Base-by-base conservation (phyloP, 2,329 filamentous ascomycete genomes). In the Nigrospora oryzae region DNA sequence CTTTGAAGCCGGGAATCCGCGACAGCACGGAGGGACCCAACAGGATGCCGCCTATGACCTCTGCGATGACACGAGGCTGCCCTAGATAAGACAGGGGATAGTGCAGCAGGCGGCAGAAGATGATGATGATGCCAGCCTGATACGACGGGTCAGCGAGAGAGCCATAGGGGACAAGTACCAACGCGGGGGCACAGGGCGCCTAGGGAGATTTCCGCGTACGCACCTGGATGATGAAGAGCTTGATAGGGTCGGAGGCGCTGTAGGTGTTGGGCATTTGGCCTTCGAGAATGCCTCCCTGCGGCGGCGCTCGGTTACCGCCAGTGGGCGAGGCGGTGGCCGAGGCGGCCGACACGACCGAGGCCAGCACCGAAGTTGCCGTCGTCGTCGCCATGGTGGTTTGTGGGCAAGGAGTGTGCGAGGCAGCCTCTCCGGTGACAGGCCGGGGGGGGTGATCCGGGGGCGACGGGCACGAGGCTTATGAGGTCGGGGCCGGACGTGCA, bases 51-150 rank as follows among this genome's bases (percentile, higher is more conserved):
- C 81, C 84, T 45, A 89, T 79, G 46, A 89, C 84, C 68, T 89
- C 85, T 38, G 84, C 83, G 52, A 89, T 89, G 47, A 89, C 85
- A 45, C 83, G 77, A 49, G 85, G 85, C 57, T 89, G 85, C 47
- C 81, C 79, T 34, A 89, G 67, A 51, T 78, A 81, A 44, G 81
- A 83, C 4, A 89, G 71, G 36, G 84, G 85, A 61, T 75, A 86
- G 59, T 89, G 83, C 35, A 89, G 71, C 36, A 85, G 62, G 36
- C 83, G 80, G 56, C 83, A 87, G 63, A 88, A 77, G 46, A 86
- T 75, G 53, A 89, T 81, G 55, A 89, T 88, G 44, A 89, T 83
- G 46, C 71, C 71, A 30, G 81, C 82, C 79, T 86, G 23, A 7
- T 10, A 7, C 2, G 5, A 7, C 23, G 23, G 23, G 23, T 28